These are phyloP conservation scores for Marsdenia floribunda DNA, from an alignment of 257 asterid species.

Conservation along the genomic window DNA sequence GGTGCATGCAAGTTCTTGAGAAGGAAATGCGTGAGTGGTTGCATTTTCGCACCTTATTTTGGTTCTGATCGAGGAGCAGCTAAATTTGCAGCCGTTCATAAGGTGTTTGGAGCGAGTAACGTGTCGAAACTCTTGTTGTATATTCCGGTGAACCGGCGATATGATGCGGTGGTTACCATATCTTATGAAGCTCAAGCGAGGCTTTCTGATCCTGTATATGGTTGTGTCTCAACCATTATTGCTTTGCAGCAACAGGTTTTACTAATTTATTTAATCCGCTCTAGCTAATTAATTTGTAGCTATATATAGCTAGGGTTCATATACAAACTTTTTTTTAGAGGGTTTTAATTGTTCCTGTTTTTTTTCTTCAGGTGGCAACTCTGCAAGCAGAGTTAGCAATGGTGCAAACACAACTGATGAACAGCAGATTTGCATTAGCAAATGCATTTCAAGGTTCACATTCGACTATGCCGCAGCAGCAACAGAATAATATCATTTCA, in stretches of 20 bases:
- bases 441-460: conserved; percentile 49
- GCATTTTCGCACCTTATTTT: conserved; percentile 83
- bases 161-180: conserved; percentile 74
- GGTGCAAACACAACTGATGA: conserved; percentile 71
- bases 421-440: conserved; percentile 53
- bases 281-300: too few species aligned
- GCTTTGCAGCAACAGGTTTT: conserved; percentile 83
- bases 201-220: conserved; percentile 84
- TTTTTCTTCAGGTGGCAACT: conserved; percentile 48
- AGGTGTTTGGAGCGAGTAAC: conserved; percentile 87
- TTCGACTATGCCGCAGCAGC: conserved; percentile 21
- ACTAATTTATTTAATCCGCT: background rate
- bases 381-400: conserved; percentile 68
- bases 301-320: too few species aligned
- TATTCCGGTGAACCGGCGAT: conserved; percentile 59
- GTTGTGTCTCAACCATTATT: conserved; percentile 72
- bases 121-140: conserved; percentile 71
- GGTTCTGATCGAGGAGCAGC: conserved; percentile 84
- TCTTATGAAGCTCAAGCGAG: conserved; percentile 89
- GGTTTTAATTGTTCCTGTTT: background rate
- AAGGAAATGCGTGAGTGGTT: conserved; percentile 73
- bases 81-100: conserved; percentile 87
- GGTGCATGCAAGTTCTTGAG: conserved; percentile 96
- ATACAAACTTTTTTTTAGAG: too few species aligned
- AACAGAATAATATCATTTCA: background rate